Conservation (phyloP, 805 yeast species). For the Starmerella vaccinii region DNA sequence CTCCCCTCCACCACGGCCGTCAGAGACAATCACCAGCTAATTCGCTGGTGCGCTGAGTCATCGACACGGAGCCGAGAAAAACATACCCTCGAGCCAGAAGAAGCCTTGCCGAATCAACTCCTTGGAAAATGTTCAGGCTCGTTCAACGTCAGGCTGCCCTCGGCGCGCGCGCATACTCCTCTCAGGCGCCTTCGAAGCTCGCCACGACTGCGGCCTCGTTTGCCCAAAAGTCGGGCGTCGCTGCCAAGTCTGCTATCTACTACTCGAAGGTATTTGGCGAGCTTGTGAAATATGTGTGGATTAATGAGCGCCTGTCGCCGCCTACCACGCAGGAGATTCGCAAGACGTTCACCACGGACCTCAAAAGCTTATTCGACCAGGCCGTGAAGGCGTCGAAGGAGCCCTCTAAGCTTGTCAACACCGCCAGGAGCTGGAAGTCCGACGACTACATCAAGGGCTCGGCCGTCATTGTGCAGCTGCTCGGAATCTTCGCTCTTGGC, state of each 20-base stretch:
- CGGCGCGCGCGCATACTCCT: slow-evolving; percentile 20
- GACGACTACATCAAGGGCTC: slow-evolving; percentile 55
- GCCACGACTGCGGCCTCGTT: slow-evolving; percentile 25
- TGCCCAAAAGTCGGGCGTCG: slow-evolving; percentile 34
- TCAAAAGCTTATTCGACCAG: slow-evolving; percentile 33
- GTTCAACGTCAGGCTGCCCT: slow-evolving; percentile 30
- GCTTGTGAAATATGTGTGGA: slow-evolving; percentile 66
- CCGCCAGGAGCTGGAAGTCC: slow-evolving; percentile 42
- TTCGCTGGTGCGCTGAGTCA: slow-evolving; percentile 1
- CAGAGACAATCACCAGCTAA: background rate
- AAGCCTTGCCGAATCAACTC: slow-evolving; percentile 3
- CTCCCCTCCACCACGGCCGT: background rate
- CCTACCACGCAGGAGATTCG: slow-evolving; percentile 71
- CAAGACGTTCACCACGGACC: slow-evolving; percentile 46
- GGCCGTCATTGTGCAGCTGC: slow-evolving; percentile 68
- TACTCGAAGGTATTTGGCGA: slow-evolving; percentile 62
- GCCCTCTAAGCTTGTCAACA: slow-evolving; percentile 49
- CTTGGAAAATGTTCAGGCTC: slow-evolving; percentile 19
- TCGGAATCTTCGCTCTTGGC: slow-evolving; percentile 88
- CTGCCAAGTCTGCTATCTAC: slow-evolving; percentile 55
- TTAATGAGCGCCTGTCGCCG: slow-evolving; percentile 87
- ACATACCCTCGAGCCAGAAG: background rate
- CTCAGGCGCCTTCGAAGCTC: slow-evolving; percentile 20
- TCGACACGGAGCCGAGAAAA: background rate
- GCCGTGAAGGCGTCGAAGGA: slow-evolving; percentile 27